Evolutionary conservation across 2,329 filamentous ascomycete genomes (phyloP), one percentile per base, ranked within the genome.

Genomic region (Purpureocillium takamizusanense): DNA sequence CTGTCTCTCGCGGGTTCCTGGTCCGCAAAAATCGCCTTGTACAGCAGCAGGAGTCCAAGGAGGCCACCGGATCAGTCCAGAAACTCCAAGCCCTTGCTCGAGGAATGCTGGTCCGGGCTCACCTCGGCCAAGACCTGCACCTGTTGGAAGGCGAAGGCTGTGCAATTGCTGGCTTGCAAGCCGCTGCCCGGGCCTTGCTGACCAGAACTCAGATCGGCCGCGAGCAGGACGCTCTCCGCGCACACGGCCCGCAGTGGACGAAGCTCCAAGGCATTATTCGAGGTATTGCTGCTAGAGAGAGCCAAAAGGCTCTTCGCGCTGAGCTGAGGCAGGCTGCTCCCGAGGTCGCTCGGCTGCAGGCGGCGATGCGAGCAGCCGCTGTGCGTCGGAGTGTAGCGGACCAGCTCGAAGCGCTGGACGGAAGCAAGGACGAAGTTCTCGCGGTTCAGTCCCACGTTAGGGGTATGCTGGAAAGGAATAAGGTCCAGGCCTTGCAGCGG

Each of bases 11-110:
- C 51, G 85, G 83, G 18, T 81, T 78, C 47, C 62, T 87, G 45
- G 61, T 75, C 41, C 76, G 83, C 34, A 72, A 76, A 54, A 65
- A 64, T 35, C 60, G 83, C 42, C 57, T 65, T 37, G 64, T 64
- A 44, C 77, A 77, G 59, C 71, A 74, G 50, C 61, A 67, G 44
- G 72, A 76, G 53, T 77, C 75, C 14, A 65, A 63, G 46, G 57
- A 67, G 46, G 62, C 68, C 38, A 62, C 72, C 47, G 66, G 66
- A 25, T 65, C 71, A 37, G 69, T 83, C 30, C 62, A 67, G 42
- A 62, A 66, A 34, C 67, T 87, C 32, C 83, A 88, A 61, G 76
- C 81, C 39, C 73, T 74, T 31, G 72, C 79, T 47, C 74, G 84
- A 42, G 85, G 83, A 50, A 73, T 78, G 62, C 59, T 86, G 42